Conservation (phyloP, 768 basidiomycete species). For the Suillus variegatus region DNA sequence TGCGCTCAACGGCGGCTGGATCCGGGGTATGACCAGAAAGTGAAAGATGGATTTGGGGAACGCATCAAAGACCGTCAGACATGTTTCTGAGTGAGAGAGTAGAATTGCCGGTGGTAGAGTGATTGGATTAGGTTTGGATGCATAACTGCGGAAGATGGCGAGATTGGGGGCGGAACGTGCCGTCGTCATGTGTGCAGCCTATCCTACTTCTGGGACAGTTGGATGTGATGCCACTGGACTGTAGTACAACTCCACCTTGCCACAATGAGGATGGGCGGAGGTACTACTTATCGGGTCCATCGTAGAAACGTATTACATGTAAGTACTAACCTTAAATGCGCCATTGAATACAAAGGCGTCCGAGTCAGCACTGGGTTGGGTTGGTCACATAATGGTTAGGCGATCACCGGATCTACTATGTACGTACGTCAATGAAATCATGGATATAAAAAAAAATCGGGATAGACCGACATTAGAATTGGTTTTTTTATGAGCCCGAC, state of each 20-base stretch:
- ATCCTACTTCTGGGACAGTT: not conserved
- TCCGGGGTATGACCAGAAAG: slow-evolving; percentile 77
- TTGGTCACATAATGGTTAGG: not conserved
- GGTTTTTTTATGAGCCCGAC: not conserved
- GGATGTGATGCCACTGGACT: not conserved
- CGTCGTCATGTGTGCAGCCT: not conserved
- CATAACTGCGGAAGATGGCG: slow-evolving; percentile 64
- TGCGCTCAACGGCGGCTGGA: slow-evolving; percentile 30
- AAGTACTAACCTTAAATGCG: not conserved
- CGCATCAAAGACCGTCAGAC: slow-evolving; percentile 70
- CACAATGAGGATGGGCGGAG: not conserved
- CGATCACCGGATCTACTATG: not conserved
- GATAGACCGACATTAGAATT: not conserved
- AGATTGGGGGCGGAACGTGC: slow-evolving; percentile 35
- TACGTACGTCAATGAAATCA: slow-evolving; percentile 4
- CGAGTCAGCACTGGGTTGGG: not conserved
- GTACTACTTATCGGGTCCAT: not conserved
- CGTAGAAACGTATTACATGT: slow-evolving; percentile 5
- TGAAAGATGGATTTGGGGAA: slow-evolving; percentile 88
- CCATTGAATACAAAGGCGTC: not conserved
- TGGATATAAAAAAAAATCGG: not conserved
- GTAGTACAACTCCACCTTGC: not conserved
- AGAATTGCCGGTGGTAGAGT: slow-evolving; percentile 62
- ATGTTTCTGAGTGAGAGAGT: slow-evolving; percentile 56
- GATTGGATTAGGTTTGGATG: slow-evolving; percentile 45